Percentiles rank a stretch among this genome's conserved stretches.
Evolutionary conservation across 139 green algal species (phyloP).

Genomic region (Astrephomene gubernaculifera): DNA sequence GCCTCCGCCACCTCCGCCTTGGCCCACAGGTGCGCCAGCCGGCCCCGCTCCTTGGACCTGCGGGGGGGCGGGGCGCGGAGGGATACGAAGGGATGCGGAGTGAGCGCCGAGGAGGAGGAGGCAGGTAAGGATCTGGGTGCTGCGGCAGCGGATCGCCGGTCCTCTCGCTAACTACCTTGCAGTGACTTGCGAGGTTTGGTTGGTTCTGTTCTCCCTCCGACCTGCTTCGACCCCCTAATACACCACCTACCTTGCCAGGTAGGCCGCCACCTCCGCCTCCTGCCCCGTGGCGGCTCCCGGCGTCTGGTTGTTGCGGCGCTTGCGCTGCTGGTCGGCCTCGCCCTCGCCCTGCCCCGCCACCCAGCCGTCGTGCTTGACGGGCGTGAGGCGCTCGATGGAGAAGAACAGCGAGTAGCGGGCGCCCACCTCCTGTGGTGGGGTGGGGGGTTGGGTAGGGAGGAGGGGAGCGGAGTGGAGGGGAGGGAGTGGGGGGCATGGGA

Average conservation of each 20-base stretch:
- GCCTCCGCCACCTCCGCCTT: constrained; percentile 43
- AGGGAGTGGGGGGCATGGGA: too few species aligned
- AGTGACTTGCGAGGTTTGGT: too few species aligned
- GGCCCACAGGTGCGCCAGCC: constrained; percentile 45
- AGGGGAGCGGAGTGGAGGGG: too few species aligned
- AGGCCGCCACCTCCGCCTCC: constrained; percentile 26
- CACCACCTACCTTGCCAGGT: constrained; percentile 24
- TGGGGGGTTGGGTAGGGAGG: too few species aligned
- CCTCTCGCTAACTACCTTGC: too few species aligned
- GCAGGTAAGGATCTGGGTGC: too few species aligned
- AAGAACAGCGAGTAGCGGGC: constrained; percentile 28
- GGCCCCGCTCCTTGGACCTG: constrained; percentile 22
- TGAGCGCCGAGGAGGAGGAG: too few species aligned
- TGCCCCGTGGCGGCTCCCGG: background rate
- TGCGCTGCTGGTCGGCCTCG: background rate
- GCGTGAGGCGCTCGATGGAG: constrained; percentile 36
- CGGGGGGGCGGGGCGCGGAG: background rate
- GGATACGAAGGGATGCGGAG: too few species aligned
- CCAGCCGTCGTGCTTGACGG: background rate
- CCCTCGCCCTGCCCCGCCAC: background rate
- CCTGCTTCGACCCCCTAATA: too few species aligned
- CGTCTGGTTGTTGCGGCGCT: background rate
- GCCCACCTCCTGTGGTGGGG: constrained; percentile 51
- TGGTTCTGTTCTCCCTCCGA: too few species aligned
- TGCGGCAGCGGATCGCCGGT: too few species aligned